These are phyloP conservation scores for Lumnitzera racemosa DNA, from an alignment of 345 rosid species.

Conservation along the genomic window DNA sequence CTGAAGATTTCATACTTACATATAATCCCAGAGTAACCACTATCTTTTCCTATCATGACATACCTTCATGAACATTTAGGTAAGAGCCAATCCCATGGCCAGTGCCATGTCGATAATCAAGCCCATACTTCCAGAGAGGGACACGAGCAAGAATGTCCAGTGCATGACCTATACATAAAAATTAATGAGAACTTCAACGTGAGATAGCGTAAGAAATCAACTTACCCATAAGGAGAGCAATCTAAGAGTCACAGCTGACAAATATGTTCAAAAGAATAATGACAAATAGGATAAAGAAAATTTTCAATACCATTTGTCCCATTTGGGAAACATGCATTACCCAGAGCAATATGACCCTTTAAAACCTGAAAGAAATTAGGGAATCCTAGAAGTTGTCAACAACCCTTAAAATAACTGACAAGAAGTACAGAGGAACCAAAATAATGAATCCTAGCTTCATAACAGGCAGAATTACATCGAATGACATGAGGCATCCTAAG, in stretches of 20 bases:
- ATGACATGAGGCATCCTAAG: too few relatives aligned
- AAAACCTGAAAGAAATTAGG: slow-evolving; percentile 44
- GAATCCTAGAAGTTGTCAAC: too few relatives aligned
- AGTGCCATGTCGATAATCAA: slow-evolving; percentile 96
- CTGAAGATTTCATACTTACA: too few relatives aligned
- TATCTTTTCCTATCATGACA: slow-evolving; percentile 14
- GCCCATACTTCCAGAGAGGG: slow-evolving; percentile 88
- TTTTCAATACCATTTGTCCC: slow-evolving; percentile 70
- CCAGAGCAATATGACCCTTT: slow-evolving; percentile 91
- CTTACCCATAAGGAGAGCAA: background rate
- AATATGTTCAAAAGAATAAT: background rate
- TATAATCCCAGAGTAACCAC: too few relatives aligned
- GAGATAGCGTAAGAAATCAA: too few relatives aligned
- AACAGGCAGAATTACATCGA: too few relatives aligned
- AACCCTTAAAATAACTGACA: too few relatives aligned
- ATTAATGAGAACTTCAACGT: background rate
- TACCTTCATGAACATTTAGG: slow-evolving; percentile 94
- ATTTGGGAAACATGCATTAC: slow-evolving; percentile 77
- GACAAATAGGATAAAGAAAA: slow-evolving; percentile 4
- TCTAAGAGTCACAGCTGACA: background rate
- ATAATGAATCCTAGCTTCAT: too few relatives aligned
- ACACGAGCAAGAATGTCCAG: slow-evolving; percentile 92
- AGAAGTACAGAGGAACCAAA: too few relatives aligned
- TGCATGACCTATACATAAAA: slow-evolving; percentile 48
- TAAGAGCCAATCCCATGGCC: slow-evolving; percentile 99